Conservation (phyloP, 495 filamentous ascomycete species). For the Lophium mytilinum region DNA sequence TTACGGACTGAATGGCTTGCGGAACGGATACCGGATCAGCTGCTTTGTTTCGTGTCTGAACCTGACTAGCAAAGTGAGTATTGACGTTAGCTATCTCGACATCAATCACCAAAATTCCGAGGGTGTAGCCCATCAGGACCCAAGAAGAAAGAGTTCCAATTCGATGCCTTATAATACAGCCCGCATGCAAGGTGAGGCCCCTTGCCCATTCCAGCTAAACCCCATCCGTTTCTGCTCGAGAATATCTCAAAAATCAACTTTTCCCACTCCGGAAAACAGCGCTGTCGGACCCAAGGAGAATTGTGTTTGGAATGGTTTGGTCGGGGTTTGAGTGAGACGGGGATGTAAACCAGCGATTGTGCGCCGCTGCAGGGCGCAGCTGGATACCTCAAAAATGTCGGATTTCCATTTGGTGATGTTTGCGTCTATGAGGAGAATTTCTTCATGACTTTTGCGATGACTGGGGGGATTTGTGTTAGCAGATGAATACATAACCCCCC, state of each 20-base stretch:
- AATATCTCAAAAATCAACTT: background rate
- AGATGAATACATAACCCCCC: background rate
- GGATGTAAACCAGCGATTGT: background rate
- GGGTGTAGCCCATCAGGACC: too few species aligned
- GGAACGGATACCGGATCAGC: too few species aligned
- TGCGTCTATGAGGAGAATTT: slow-evolving; percentile 62
- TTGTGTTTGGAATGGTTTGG: background rate
- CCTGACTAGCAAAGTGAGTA: too few species aligned
- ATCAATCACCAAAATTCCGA: too few species aligned
- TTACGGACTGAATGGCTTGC: too few species aligned
- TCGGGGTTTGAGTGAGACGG: background rate
- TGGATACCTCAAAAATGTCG: background rate
- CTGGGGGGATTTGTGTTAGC: slow-evolving; percentile 39
- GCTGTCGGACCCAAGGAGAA: background rate
- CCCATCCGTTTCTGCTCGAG: background rate
- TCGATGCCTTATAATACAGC: background rate
- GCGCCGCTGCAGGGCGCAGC: background rate
- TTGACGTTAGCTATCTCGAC: too few species aligned
- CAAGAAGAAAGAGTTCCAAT: background rate
- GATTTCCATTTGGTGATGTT: background rate
- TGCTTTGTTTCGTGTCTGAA: too few species aligned
- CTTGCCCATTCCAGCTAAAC: background rate
- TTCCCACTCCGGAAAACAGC: background rate
- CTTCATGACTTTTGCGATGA: slow-evolving; percentile 93
- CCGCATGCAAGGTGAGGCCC: background rate